Percentiles rank a stretch among this genome's conserved stretches.
These are phyloP conservation scores for Dactylorhiza incarnata DNA, from an alignment of 106 monocot genomes.

Conservation along the genomic window DNA sequence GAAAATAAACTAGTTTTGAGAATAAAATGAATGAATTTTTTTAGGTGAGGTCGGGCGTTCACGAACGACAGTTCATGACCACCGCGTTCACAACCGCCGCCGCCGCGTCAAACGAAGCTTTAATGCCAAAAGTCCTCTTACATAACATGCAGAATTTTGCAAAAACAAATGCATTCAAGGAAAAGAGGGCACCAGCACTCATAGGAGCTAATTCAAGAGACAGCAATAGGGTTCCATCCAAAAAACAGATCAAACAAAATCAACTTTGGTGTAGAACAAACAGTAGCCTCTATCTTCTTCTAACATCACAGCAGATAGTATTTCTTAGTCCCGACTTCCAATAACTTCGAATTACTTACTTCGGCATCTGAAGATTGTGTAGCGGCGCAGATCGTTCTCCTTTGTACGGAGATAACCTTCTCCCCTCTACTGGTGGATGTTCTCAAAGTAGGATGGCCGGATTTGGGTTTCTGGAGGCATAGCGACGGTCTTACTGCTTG, in stretches of 20 bases:
- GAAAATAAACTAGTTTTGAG: background rate
- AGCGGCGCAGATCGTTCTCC: constrained; percentile 5
- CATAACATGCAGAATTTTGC: background rate
- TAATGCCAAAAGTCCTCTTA: background rate
- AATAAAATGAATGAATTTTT: background rate
- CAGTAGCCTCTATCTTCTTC: background rate
- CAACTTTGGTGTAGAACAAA: background rate
- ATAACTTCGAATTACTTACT: background rate
- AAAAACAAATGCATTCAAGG: background rate
- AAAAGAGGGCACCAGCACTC: background rate
- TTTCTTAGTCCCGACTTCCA: too few relatives aligned
- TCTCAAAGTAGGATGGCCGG: background rate
- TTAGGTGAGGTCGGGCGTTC: background rate
- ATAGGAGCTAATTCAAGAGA: background rate
- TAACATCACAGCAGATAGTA: background rate
- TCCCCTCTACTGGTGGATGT: too few relatives aligned
- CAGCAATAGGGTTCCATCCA: background rate
- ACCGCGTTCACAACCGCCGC: too few relatives aligned
- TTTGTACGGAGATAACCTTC: background rate
- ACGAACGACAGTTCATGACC: too few relatives aligned
- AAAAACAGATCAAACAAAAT: background rate
- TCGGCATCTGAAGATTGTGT: constrained; percentile 12
- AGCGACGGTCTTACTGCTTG: background rate
- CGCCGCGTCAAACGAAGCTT: background rate
- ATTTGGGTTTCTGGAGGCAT: background rate